Evolutionary conservation across 352 stramenopile genomes (phyloP), one percentile per base, ranked within the genome.

Genomic region (Pythium biforme): DNA sequence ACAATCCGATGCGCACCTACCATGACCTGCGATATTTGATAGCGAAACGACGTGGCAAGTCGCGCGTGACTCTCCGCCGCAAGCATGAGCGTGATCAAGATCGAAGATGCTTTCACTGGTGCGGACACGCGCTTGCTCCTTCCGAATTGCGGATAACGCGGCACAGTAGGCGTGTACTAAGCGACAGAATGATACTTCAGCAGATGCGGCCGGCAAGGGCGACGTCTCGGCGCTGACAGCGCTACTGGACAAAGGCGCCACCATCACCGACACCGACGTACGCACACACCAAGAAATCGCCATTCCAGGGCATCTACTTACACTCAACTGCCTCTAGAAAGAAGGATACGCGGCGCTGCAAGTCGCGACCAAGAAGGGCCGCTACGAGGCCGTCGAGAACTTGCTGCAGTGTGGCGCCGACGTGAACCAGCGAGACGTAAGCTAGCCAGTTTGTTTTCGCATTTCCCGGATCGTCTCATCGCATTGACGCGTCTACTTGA

Each of bases 31-130:
- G 33, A 52, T 48, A 63, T 59, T 29, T 17, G 53, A 62, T 69
- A 40, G 17, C 62, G 54, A 72, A 69, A 59, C 50, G 63, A 53
- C 58, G 34, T 26, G 27, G 29, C 11, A 51, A 11, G 40, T 25
- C 40, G 19, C 40, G 26, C 40, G 17, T 27, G 27, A 43, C 48
- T 41, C 4, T 22, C 26, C 7, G 12, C 5, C 7, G 6, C n/a
- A 6, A 34, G 33, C 11, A 86, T 86, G 80, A 81, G 65, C 22
- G 64, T 82, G 26, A 54, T 81, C 43, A 84, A 78, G 69, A 82
- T 84, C 23, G 79, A 89, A 50, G 79, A 88, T 39, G 65, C 84
- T 23, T 83, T 90, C 64, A 89, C 79, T 53, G 74, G 79, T 86
- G 41, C 1, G 37, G 12, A 5, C 37, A 10, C 12, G 6, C 14